These are phyloP conservation scores for Solanum chacoense DNA, from an alignment of 305 asterid species.

Conservation along the genomic window DNA sequence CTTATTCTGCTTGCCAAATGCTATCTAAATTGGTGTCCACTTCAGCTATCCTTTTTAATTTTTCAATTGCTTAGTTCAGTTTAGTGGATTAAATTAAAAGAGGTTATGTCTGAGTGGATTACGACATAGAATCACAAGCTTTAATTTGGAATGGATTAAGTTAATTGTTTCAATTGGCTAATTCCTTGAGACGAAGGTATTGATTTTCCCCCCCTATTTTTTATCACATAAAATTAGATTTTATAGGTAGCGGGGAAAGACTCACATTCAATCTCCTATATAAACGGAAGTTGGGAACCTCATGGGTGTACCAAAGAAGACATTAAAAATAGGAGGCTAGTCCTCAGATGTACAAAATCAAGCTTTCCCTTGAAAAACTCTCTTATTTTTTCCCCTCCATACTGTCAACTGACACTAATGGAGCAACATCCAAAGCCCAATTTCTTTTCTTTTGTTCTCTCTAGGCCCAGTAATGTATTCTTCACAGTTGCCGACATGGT, in stretches of 20 bases:
- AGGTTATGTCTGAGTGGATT: not conserved
- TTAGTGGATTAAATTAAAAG: not conserved
- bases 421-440: not conserved
- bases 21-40: not conserved
- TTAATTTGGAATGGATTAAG: not conserved
- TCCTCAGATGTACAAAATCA: not conserved
- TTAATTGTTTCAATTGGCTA: not conserved
- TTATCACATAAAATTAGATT: not conserved
- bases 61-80: not conserved
- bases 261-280: not conserved
- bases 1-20: not conserved
- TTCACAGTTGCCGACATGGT: not conserved
- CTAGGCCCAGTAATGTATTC: not conserved
- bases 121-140: not conserved
- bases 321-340: not conserved
- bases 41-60: not conserved
- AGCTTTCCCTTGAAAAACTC: not conserved
- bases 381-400: not conserved
- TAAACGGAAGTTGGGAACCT: not conserved
- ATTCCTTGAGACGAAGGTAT: not conserved
- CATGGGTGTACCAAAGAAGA: not conserved
- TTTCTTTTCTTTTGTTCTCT: not conserved
- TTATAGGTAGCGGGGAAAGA: not conserved
- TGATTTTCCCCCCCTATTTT: too few relatives aligned
- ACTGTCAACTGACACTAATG: not conserved